Base-by-base conservation (phyloP, 2,329 filamentous ascomycete genomes). In the Trichoderma sp. region DNA sequence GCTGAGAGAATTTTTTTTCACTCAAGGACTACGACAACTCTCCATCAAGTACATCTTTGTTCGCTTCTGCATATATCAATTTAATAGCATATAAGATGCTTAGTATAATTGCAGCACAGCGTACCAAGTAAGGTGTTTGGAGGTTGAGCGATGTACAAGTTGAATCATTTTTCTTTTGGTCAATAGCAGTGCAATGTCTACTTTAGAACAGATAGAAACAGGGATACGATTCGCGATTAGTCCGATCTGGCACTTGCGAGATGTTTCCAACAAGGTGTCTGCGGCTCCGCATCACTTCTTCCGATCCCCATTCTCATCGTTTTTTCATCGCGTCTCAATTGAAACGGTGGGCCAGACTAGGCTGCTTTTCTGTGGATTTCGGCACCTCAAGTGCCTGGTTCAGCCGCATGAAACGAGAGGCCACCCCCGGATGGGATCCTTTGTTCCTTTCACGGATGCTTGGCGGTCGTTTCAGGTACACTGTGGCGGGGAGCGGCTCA, bases 401-500 rank as follows among this genome's bases (percentile, higher is more conserved):
- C 35, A 34, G n/a, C 52, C 45, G 50, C 42, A 15, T 45, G 63
- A 65, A 57, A 25, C 52, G 8, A 35, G 19, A 48, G n/a, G 5
- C 25, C 45, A 29, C 15, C 29, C 39, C 27, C 39, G 32, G 53
- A 57, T 35, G 50, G 29, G 37, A 48, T 56, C 52, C 22, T 56
- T 65, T 42, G 63, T 57, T 45, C 34, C 25, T 25, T 27, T 15
- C 19, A 45, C 10, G 27, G 13, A 45, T 4, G 25, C 63, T 34
- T 65, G 25, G 63, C 52, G 25, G 52, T 27, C 19, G 63, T 65
- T 65, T 65, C 63, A 65, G 37, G 52, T 65, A 19, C 52, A 25
- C n/a, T 35, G 29, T 52, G 59, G 59, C 60, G 63, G 48, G 63
- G 37, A 57, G 29, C 37, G 37, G 61, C 29, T 39, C 13, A 7